These are phyloP conservation scores for Termitomyces sp. DNA, from an alignment of 768 basidiomycete genomes.

Conservation along the genomic window DNA sequence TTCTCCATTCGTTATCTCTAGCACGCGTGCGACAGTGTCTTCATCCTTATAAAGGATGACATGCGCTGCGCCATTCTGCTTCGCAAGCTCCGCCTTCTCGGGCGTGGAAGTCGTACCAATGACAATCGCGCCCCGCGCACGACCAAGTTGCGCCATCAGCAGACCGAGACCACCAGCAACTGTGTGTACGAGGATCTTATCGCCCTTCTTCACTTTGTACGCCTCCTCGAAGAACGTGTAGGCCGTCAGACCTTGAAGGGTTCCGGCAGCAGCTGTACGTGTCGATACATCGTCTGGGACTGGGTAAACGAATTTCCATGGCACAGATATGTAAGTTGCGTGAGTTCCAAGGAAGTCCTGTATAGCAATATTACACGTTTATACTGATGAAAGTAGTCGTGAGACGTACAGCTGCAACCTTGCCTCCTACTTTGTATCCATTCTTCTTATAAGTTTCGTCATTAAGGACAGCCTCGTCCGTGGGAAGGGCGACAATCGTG, in stretches of 20 bases:
- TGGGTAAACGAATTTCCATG: constrained; percentile 58
- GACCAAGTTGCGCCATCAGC: constrained; percentile 63
- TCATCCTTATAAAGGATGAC: constrained; percentile 80
- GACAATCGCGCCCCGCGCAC: constrained; percentile 74
- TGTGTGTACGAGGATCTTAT: constrained; percentile 82
- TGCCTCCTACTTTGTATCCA: constrained; percentile 62
- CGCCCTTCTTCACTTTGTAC: constrained; percentile 75
- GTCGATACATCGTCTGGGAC: constrained; percentile 60
- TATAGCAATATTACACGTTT: not conserved
- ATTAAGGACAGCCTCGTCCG: constrained; percentile 52
- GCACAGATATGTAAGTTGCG: constrained; percentile 68
- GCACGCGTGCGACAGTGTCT: constrained; percentile 66
- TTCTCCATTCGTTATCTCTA: constrained; percentile 71
- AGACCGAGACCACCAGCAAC: constrained; percentile 87
- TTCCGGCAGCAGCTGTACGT: constrained; percentile 57
- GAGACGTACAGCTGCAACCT: constrained; percentile 60
- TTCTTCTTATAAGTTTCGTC: constrained; percentile 60
- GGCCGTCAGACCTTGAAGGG: constrained; percentile 77
- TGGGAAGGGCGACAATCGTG: constrained; percentile 68
- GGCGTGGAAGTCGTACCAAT: constrained; percentile 89
- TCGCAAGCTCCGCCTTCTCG: constrained; percentile 81
- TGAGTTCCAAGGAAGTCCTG: constrained; percentile 49
- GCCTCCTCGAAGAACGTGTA: constrained; percentile 78
- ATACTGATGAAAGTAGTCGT: not conserved
- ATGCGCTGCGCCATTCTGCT: constrained; percentile 75